phyloP scores from a whole-genome alignment of 2,329 filamentous ascomycete genomes.

The Monilinia fructicola region DNA sequence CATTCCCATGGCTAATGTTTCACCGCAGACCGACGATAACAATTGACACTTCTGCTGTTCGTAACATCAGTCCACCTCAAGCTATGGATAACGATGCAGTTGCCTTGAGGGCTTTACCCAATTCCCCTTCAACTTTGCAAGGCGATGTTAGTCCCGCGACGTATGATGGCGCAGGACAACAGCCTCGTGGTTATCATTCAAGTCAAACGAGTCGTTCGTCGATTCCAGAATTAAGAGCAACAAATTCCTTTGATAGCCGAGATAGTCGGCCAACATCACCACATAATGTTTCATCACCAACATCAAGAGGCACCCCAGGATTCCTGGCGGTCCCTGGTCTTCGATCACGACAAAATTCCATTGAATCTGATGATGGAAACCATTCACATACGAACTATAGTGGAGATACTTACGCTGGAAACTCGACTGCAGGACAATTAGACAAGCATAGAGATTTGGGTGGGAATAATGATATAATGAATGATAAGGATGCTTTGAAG shows the following conservation, averaged over 20 bases:
- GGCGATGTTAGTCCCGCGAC: constrained; percentile 41
- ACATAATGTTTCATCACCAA: constrained; percentile 66
- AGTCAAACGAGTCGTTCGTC: constrained; percentile 38
- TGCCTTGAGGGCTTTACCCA: constrained; percentile 41
- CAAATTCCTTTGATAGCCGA: constrained; percentile 58
- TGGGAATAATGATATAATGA: constrained; percentile 51
- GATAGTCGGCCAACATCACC: constrained; percentile 64
- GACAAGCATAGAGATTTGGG: constrained; percentile 43
- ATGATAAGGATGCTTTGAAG: constrained; percentile 45
- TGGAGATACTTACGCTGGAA: constrained; percentile 46
- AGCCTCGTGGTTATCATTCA: constrained; percentile 32
- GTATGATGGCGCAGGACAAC: constrained; percentile 37
- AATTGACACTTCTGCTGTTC: constrained; percentile 56
- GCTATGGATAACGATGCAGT: constrained; percentile 40
- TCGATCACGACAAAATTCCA: constrained; percentile 63
- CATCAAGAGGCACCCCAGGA: constrained; percentile 49
- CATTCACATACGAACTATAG: constrained; percentile 44
- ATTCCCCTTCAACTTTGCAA: constrained; percentile 40
- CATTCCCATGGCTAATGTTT: constrained; percentile 11
- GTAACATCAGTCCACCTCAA: constrained; percentile 38
- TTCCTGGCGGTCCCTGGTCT: constrained; percentile 63
- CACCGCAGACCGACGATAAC: constrained; percentile 51
- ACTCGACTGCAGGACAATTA: constrained; percentile 41
- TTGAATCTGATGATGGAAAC: constrained; percentile 60
- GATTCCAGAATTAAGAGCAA: constrained; percentile 50